Evolutionary conservation across 2,329 filamentous ascomycete genomes (phyloP).

Genomic region (Pseudogymnoascus sp.): DNA sequence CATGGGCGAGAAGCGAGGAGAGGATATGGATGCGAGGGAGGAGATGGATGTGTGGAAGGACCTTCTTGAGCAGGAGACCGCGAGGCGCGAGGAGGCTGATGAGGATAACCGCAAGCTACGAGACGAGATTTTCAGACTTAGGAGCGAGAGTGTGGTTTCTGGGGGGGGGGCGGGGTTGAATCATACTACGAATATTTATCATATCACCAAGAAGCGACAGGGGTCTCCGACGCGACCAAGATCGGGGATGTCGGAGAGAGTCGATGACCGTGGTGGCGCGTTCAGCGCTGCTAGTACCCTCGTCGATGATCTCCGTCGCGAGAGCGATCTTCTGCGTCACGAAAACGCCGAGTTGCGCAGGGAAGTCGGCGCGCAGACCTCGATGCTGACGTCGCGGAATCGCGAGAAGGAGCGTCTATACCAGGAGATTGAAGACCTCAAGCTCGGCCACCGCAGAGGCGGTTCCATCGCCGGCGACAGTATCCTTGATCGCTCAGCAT

Average conservation of each 20-base stretch:
- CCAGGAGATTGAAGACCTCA: slow-evolving; percentile 94
- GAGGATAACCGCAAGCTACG: slow-evolving; percentile 78
- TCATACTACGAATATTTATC: slow-evolving; percentile 58
- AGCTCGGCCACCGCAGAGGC: slow-evolving; percentile 71
- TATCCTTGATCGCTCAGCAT: slow-evolving; percentile 88
- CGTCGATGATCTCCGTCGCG: slow-evolving; percentile 63
- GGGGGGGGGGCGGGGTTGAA: slow-evolving; percentile 33
- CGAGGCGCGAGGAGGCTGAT: slow-evolving; percentile 79
- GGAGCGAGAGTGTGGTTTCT: slow-evolving; percentile 42
- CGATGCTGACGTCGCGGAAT: slow-evolving; percentile 93
- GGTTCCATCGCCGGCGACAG: slow-evolving; percentile 69
- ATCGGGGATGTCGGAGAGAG: slow-evolving; percentile 35
- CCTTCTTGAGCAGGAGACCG: slow-evolving; percentile 83
- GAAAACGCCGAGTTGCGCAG: slow-evolving; percentile 88
- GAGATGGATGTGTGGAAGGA: slow-evolving; percentile 89
- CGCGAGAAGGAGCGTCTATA: slow-evolving; percentile 91
- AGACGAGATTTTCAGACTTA: slow-evolving; percentile 72
- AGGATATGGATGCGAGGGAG: slow-evolving; percentile 43
- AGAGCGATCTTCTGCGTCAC: slow-evolving; percentile 69
- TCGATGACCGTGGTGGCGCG: slow-evolving; percentile 37
- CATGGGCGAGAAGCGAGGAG: slow-evolving; percentile 44
- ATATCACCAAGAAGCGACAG: slow-evolving; percentile 49
- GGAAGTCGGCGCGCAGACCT: slow-evolving; percentile 90
- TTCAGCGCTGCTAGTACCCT: slow-evolving; percentile 56
- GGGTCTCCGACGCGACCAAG: slow-evolving; percentile 38